These are phyloP conservation scores for Beauveria medogensis DNA, from an alignment of 2,329 filamentous ascomycete genomes.

Conservation along the genomic window DNA sequence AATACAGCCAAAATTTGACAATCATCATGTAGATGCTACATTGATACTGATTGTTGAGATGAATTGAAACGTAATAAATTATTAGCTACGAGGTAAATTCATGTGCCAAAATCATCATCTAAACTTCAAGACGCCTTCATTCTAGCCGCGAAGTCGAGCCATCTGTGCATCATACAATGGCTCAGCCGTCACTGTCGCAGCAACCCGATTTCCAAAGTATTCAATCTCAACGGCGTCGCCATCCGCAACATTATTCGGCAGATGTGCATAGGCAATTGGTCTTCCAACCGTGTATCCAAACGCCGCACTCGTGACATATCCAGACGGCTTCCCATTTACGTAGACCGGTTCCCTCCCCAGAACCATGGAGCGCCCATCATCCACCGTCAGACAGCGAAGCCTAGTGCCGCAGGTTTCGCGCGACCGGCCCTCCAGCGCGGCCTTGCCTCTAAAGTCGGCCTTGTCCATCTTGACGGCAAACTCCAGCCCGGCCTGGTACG, in stretches of 20 bases:
- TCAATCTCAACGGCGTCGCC: conserved; percentile 49
- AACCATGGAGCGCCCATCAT: conserved; percentile 49
- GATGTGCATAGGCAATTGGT: conserved; percentile 51
- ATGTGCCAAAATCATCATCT: no score
- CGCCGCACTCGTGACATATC: conserved; percentile 53
- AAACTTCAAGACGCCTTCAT: neutral
- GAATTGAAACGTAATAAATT: no score
- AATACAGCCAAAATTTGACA: no score
- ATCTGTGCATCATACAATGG: conserved; percentile 29
- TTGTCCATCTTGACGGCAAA: conserved; percentile 41
- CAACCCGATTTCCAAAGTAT: conserved; percentile 49
- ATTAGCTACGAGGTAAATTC: no score
- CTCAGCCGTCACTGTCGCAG: conserved; percentile 44
- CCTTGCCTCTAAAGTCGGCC: conserved; percentile 41
- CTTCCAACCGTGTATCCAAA: conserved; percentile 53
- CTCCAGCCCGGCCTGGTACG: conserved; percentile 49
- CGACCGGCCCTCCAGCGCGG: conserved; percentile 35
- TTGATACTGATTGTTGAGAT: no score
- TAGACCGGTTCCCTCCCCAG: conserved; percentile 57
- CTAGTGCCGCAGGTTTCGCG: conserved; percentile 25
- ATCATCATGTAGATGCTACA: no score
- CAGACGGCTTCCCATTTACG: conserved; percentile 34
- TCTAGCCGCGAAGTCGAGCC: conserved; percentile 10
- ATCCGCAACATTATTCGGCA: conserved; percentile 38
- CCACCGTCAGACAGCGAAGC: conserved; percentile 43